A percentile compares a stretch with the other conserved stretches of the same genome.
Conservation (phyloP, 2,329 filamentous ascomycete genomes). For the Colletotrichum coccodes region DNA sequence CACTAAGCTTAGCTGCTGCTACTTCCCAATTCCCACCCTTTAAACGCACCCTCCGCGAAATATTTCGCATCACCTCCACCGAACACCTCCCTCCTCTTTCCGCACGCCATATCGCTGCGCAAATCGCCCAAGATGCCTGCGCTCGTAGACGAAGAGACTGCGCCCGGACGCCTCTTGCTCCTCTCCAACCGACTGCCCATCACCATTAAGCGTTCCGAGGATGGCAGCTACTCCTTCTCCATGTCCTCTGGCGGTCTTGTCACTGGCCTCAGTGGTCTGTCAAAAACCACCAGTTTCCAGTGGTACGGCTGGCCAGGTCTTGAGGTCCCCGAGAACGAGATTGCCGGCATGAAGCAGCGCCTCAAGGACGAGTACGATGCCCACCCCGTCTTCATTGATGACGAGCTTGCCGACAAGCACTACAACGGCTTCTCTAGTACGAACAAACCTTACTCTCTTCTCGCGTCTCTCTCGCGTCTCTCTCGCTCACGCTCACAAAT, state of each 20-base stretch:
- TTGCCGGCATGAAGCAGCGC: constrained; percentile 76
- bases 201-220: constrained; percentile 92
- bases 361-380: constrained; percentile 90
- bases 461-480: constrained; percentile 1
- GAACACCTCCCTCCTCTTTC: constrained; percentile 1
- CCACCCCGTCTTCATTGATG: constrained; percentile 91
- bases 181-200: constrained; percentile 96
- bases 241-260: constrained; percentile 98
- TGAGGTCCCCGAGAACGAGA: constrained; percentile 88
- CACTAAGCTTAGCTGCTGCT: constrained; percentile 12
- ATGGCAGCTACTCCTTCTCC: constrained; percentile 91
- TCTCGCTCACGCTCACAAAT: constrained; percentile 18
- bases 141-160: constrained; percentile 45
- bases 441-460: constrained; percentile 41
- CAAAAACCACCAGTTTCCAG: constrained; percentile 93
- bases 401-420: constrained; percentile 92
- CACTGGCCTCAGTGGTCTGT: constrained; percentile 89
- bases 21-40: constrained; percentile 7
- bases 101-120: neutral
- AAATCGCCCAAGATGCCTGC: constrained; percentile 46
- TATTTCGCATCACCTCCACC: constrained; percentile 1
- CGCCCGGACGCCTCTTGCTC: constrained; percentile 73
- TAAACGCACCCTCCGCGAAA: constrained; percentile 9
- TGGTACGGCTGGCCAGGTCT: constrained; percentile 99
- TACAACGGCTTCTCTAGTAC: constrained; percentile 98